Base-by-base conservation (phyloP, 2,329 filamentous ascomycete species). In the Stagonosporopsis rhizophila region DNA sequence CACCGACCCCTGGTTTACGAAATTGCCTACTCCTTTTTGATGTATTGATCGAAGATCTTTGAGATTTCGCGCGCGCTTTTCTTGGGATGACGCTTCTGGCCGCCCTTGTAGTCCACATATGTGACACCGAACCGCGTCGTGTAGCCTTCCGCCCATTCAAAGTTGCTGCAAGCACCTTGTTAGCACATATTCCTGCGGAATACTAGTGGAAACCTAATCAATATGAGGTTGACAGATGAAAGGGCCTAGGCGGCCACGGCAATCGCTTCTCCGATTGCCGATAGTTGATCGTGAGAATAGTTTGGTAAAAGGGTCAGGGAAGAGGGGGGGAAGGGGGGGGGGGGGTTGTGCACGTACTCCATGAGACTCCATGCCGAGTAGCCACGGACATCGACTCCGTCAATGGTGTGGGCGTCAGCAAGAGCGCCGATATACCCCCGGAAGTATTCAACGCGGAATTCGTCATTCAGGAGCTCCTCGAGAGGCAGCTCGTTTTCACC, bases 121-220 rank as follows among this genome's bases (percentile, higher is more conserved):
- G 88, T 91, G 53, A 92, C 90, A 23, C 91, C 91, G 68, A 96
- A 96, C 37, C 91, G 84, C 39, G 91, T 95, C 79, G 91, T 88
- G 71, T 94, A 96, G 11, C 91, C 91, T 74, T 96, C 91, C n/a
- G 91, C 90, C 90, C 90, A 94, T 77, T 94, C 91, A 69, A 94
- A 94, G 80, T 94, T 94, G 77, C 83, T 85, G 68, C 52, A 68
- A 52, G 61, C 56, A 65, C 55, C 42, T n/a, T 38, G 61, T 73
- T 64, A 71, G 69, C 50, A 51, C 34, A 34, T 3, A 41, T 34
- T 39, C 22, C 23, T 11, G 23, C 44, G 47, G 53, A 32, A 46
- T 47, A 56, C 25, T 35, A 6, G 44, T 45, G 50, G 44, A 34
- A 47, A 37, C 46, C 51, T 32, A 44, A 30, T 27, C 32, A 44